Base-by-base conservation (phyloP, 208 protist genomes). In the Herpetomonas tarakana region DNA sequence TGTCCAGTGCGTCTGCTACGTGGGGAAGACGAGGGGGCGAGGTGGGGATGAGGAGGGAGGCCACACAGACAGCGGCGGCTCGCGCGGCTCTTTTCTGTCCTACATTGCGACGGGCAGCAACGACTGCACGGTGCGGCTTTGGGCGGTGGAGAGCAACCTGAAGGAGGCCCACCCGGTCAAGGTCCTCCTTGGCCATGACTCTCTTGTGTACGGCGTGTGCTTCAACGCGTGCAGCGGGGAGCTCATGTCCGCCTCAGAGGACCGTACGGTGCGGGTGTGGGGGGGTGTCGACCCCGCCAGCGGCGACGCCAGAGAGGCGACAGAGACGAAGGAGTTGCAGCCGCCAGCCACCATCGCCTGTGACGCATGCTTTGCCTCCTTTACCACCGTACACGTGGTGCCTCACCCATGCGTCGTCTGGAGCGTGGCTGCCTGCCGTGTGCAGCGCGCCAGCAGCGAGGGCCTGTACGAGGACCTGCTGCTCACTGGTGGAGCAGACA, bases 331-430 rank as follows among this genome's bases (percentile, higher is more conserved):
- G n/a, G n/a, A n/a, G n/a, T n/a, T n/a, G n/a, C n/a, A n/a, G n/a
- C n/a, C 60, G 53, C n/a, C 64, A 22, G 38, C 12, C 44, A 58
- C 27, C 59, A 0, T 9, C 27, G 27, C 38, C 3, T 46, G 21
- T 3, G 7, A 59, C 35, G 18, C 4, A 4, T 6, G 6, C 12
- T 25, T 47, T 18, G 51, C 19, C 3, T 18, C 35, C 3, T 63
- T 64, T n/a, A 45, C 54, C 14, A 29, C 74, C 14, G 51, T 88
- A 0, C 96, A 98, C 68, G 83, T 76, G 1, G 87, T 98, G 27
- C 65, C 69, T 35, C 83, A 96, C 60, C 95, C 93, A 9, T 83
- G 74, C 56, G 81, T 87, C 12, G 86, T 98, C 3, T 98, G 94
- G 92, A 71, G 74, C 31, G 88, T 98, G 16, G 74, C 85, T 19